Percentiles rank a stretch among this genome's conserved stretches.
Evolutionary conservation across 2,329 filamentous ascomycete genomes (phyloP).

Genomic region (Nemania diffusa): DNA sequence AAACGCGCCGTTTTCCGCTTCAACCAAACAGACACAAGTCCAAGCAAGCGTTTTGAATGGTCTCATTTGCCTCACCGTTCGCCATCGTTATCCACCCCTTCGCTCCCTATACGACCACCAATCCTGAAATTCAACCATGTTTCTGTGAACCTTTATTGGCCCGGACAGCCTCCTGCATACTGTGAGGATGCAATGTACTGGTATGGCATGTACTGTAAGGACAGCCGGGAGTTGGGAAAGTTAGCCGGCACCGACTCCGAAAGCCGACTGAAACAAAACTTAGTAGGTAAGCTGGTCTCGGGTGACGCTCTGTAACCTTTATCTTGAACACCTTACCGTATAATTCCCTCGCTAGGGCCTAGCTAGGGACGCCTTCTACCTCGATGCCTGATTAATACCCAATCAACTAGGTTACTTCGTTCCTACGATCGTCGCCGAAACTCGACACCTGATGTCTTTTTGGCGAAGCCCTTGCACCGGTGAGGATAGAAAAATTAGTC

Average conservation of each 20-base stretch:
- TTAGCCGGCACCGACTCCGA: constrained; percentile 38
- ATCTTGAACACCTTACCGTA: neutral
- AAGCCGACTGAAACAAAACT: constrained; percentile 36
- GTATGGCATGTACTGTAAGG: neutral
- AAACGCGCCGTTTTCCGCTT: constrained; percentile 10
- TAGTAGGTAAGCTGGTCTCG: constrained; percentile 35
- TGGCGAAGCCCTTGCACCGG: constrained; percentile 1
- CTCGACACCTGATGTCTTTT: neutral
- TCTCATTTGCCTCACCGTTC: constrained; percentile 29
- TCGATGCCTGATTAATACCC: constrained; percentile 25
- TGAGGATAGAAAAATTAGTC: neutral
- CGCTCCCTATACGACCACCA: neutral
- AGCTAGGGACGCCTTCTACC: constrained; percentile 4
- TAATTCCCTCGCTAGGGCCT: no score
- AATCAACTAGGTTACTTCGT: constrained; percentile 21
- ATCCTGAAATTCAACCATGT: constrained; percentile 1
- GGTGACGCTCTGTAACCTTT: constrained; percentile 7
- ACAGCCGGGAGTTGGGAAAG: constrained; percentile 20
- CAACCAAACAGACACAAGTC: constrained; percentile 16
- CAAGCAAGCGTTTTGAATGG: neutral
- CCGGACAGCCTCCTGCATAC: constrained; percentile 5
- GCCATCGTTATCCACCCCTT: constrained; percentile 4
- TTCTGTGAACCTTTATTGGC: neutral
- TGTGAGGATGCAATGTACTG: no score
- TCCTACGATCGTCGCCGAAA: constrained; percentile 12